Evolutionary conservation across 371 early-diverging fungal species (phyloP).

Genomic region (Lichtheimia ornata): DNA sequence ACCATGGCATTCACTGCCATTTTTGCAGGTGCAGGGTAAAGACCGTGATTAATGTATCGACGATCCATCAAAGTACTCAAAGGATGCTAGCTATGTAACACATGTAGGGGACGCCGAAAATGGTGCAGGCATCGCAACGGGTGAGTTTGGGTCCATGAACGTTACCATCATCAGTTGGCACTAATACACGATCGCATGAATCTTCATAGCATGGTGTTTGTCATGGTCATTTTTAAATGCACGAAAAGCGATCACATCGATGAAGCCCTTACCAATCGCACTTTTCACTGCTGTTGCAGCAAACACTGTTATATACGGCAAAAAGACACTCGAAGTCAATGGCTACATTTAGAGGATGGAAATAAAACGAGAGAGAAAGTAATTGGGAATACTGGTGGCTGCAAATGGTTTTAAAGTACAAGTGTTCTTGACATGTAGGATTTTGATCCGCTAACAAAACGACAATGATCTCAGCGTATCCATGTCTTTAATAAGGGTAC

Average conservation of each 20-base stretch:
- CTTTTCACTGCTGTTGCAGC: slow-evolving; percentile 31
- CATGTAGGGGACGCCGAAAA: slow-evolving; percentile 49
- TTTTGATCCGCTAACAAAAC: too few relatives aligned
- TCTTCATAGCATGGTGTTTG: slow-evolving; percentile 43
- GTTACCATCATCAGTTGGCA: background rate
- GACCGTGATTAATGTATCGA: background rate
- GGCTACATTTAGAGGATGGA: slow-evolving; percentile 34
- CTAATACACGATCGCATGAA: background rate
- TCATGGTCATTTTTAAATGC: slow-evolving; percentile 50
- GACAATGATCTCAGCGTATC: too few relatives aligned
- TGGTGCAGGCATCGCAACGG: slow-evolving; percentile 55
- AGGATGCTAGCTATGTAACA: slow-evolving; percentile 34
- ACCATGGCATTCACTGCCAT: slow-evolving; percentile 42
- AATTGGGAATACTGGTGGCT: too few relatives aligned
- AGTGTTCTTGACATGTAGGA: too few relatives aligned
- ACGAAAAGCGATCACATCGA: slow-evolving; percentile 28
- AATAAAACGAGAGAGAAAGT: background rate
- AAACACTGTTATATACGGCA: slow-evolving; percentile 44
- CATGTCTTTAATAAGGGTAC: too few relatives aligned
- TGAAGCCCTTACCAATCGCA: slow-evolving; percentile 38
- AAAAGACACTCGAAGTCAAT: slow-evolving; percentile 45
- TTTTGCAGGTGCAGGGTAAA: slow-evolving; percentile 52
- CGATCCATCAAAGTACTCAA: background rate
- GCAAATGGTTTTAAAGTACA: too few relatives aligned
- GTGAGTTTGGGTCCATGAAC: slow-evolving; percentile 15